Base-by-base conservation (phyloP, 2,329 filamentous ascomycete genomes). In the Fusarium decemcellulare region DNA sequence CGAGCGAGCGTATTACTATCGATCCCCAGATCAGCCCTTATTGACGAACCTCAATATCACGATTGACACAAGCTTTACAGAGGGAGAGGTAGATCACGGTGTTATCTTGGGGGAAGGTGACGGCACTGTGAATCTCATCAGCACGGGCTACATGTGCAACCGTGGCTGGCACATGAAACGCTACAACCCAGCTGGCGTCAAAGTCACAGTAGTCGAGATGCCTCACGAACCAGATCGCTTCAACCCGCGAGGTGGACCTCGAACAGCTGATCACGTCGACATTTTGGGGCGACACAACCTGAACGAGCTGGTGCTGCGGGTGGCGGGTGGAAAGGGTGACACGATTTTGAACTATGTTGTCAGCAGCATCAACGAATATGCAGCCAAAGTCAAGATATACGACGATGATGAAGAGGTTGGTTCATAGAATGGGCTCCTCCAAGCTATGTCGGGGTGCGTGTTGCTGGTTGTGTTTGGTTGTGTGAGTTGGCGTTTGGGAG, bases 101-200 rank as follows among this genome's bases (percentile, higher is more conserved):
- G 94, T 99, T n/a, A 86, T 97, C 36, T 92, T 98, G 86, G 95
- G 95, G 39, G 96, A 98, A 79, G 96, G 96, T 5, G 96, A 99
- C 73, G 96, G 96, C 2, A 99, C 96, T 0, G 96, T 99, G 43
- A 97, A 95, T 70, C 81, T 99, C n/a, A 82, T 99, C 11, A 97
- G 93, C 72, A 90, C 90, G 1, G 96, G 95, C 3, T 99, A 98
- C 79, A 98, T 99, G 96, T 99, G 96, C 79, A 92, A 94, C 72
- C 94, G 92, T 74, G 96, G 96, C 4, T 99, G 96, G 96, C 90
- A 91, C 61, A 92, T 98, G 80, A 94, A 94, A 80, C 88, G 96
- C 37, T 99, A 97, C 79, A 99, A 99, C 75, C 96, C 96, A 0
- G 92, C 94, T 0, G 91, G 91, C 2, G 87, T 91, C 34, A 90